phyloP scores from a whole-genome alignment of 2,329 filamentous ascomycete species.

The Monilinia polystroma region DNA sequence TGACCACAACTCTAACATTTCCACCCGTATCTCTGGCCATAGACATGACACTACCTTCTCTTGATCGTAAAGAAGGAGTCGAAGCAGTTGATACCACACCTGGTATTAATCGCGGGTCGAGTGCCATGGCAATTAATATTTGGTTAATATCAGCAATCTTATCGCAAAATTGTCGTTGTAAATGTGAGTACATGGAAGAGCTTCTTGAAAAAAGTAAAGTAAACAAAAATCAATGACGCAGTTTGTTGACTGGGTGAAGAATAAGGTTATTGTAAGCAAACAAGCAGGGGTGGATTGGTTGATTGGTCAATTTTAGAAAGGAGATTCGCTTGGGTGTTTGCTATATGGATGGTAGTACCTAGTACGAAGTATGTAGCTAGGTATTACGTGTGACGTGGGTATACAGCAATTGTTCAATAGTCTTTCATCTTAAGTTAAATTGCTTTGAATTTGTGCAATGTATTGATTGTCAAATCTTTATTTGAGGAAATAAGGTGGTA shows the following conservation, averaged over 20 bases:
- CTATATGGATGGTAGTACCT: not conserved
- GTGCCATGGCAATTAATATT: conserved; percentile 43
- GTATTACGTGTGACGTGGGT: too few species aligned
- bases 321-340: not conserved
- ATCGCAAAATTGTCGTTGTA: conserved; percentile 34
- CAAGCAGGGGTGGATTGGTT: not conserved
- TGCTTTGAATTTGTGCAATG: not conserved
- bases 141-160: conserved; percentile 37
- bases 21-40: conserved; percentile 59
- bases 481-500: not conserved
- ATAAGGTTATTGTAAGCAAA: not conserved
- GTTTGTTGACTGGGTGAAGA: conserved; percentile 21
- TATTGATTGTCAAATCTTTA: too few species aligned
- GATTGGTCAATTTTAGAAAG: too few species aligned
- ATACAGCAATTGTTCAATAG: not conserved
- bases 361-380: too few species aligned
- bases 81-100: conserved; percentile 65
- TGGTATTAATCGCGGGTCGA: conserved; percentile 49
- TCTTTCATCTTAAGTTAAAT: not conserved
- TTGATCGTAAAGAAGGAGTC: conserved; percentile 73
- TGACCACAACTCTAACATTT: conserved; percentile 80
- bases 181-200: conserved; percentile 35
- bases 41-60: conserved; percentile 63
- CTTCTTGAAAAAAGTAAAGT: not conserved
- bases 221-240: conserved; percentile 18